Percentiles rank a stretch among this genome's conserved stretches.
Evolutionary conservation across 805 yeast species (phyloP).

Genomic region (Ogataea paradorogensis): DNA sequence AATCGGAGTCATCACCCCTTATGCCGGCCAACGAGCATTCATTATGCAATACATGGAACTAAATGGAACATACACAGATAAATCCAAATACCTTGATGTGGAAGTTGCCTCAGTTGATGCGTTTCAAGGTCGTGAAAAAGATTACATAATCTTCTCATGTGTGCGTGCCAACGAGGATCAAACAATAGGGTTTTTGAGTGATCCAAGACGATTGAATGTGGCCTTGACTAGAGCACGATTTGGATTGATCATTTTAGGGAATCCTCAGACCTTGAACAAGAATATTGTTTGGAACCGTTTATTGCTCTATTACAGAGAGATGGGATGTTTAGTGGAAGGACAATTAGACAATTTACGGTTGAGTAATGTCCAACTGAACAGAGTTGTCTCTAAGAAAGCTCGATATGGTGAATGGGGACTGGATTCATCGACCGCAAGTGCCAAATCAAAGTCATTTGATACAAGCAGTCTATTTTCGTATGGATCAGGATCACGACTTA

Average conservation of each 20-base stretch:
- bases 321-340: constrained; percentile 89
- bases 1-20: constrained; percentile 92
- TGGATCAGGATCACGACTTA: constrained; percentile 23
- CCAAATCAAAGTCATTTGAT: constrained; percentile 32
- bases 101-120: constrained; percentile 83
- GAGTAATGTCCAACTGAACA: constrained; percentile 54
- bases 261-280: constrained; percentile 71
- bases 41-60: constrained; percentile 72
- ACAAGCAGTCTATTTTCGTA: constrained; percentile 39
- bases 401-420: constrained; percentile 2
- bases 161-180: constrained; percentile 67
- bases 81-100: constrained; percentile 62
- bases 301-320: constrained; percentile 73
- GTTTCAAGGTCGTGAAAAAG: constrained; percentile 59
- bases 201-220: constrained; percentile 83
- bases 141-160: constrained; percentile 49
- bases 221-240: constrained; percentile 86
- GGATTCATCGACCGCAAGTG: constrained; percentile 10
- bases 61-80: constrained; percentile 61
- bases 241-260: constrained; percentile 79
- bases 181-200: constrained; percentile 79
- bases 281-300: constrained; percentile 78
- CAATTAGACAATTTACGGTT: constrained; percentile 74
- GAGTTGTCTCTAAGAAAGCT: constrained; percentile 9
- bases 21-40: constrained; percentile 89